Evolutionary conservation across 305 asterid genomes (phyloP), one percentile per base, ranked within the genome.

Genomic region (Fraxinus baroniana): DNA sequence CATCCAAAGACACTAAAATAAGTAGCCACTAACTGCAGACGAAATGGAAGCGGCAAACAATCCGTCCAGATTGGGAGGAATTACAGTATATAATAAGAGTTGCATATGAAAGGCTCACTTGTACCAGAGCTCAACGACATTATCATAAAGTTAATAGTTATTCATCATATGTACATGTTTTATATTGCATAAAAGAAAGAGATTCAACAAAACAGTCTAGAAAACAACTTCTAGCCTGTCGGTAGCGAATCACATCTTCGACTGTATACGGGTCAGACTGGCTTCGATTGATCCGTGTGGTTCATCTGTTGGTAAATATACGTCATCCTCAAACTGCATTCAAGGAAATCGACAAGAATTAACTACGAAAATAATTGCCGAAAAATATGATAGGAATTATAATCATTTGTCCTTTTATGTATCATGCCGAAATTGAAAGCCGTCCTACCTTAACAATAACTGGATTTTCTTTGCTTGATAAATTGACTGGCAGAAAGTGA

Each of bases 401-500:
- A 46, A 74, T 84, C 41, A 7, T 5, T 46, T 12, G 30, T 80
- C 77, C 64, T 26, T 52, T 76, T 77, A 17, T 49, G 60, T 3
- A 49, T 49, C 60, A 4, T 49, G 20, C 60, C 2, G 60, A 49
- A 52, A 52, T 17, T 17, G 8, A n/a, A 52, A 17, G 64, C 24
- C 9, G 28, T 12, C 86, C 66, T 90, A 94, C 99, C 97, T 96
- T 92, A 39, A 94, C 97, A 74, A 95, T 91, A 46, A 57, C 87
- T 2, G 95, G 91, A 85, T 92, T 87, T 82, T 83, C 93, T 92
- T 91, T 94, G 95, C 94, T 94, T 64, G 98, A 89, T 84, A 95
- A 83, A 87, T 92, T 96, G 79, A 91, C 98, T 0, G 99, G 99
- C 77, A 96, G 85, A 85, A 96, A 96, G 88, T 96, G 99, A 86